phyloP scores from a whole-genome alignment of 148 eudicot species.

The Polygonum maritimum region DNA sequence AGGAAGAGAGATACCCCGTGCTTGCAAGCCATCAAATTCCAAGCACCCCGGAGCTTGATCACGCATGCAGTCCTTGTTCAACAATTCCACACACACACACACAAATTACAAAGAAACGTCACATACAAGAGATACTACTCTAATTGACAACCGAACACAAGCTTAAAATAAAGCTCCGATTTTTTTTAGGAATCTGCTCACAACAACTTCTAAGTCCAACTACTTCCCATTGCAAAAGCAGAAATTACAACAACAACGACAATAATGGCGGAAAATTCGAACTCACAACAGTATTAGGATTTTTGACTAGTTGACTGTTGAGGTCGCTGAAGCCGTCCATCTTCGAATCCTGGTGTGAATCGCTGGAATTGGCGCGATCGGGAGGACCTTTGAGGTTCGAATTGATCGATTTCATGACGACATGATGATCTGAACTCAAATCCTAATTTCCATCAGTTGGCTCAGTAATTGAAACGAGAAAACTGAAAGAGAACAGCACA shows the following conservation, averaged over 20 bases:
- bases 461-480: no score
- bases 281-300: constrained; percentile 48
- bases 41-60: constrained; percentile 30
- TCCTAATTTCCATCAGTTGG: not conserved
- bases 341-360: constrained; percentile 26
- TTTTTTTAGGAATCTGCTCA: no score
- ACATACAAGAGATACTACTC: no score
- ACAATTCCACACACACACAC: not conserved
- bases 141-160: no score
- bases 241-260: no score
- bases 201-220: no score
- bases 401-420: no score
- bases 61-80: constrained; percentile 61
- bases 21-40: constrained; percentile 21
- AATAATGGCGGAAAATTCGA: not conserved
- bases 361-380: constrained; percentile 27
- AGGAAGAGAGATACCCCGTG: constrained; percentile 32
- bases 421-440: no score
- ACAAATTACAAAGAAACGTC: no score
- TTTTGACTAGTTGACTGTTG: constrained; percentile 23
- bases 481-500: no score
- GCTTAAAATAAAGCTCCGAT: not conserved
- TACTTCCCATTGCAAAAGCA: no score
- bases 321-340: constrained; percentile 25
- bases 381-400: no score